Conservation (phyloP, 202 grass and related monocot species). For the Elaeis oleifera region DNA sequence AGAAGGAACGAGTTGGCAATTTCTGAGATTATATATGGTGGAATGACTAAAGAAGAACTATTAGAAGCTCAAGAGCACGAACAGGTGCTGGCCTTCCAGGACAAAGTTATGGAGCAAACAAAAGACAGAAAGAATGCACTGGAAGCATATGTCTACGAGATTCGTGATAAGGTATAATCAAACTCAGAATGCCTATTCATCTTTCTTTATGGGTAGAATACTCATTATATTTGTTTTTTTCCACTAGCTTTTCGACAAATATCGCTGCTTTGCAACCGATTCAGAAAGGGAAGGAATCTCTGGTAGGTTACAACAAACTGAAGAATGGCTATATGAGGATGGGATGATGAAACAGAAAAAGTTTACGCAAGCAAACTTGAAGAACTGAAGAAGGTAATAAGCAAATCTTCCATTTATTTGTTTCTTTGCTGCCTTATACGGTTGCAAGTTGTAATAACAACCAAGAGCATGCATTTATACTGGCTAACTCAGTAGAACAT, state of each 20-base stretch:
- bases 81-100: constrained; percentile 57
- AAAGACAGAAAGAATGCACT: constrained; percentile 93
- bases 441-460: no score
- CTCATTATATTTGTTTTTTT: constrained; percentile 19
- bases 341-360: constrained; percentile 93
- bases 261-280: constrained; percentile 84
- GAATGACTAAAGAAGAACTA: constrained; percentile 56
- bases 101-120: constrained; percentile 73
- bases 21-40: constrained; percentile 49
- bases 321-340: constrained; percentile 99
- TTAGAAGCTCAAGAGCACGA: constrained; percentile 73
- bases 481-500: no score
- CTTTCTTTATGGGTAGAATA: constrained; percentile 1
- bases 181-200: not conserved
- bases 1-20: constrained; percentile 50
- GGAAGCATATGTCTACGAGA: constrained; percentile 88
- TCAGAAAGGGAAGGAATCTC: constrained; percentile 85
- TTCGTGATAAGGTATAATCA: constrained; percentile 69
- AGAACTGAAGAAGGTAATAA: constrained; percentile 77
- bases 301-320: constrained; percentile 70
- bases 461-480: no score
- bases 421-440: no score
- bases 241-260: constrained; percentile 78
- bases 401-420: not conserved
- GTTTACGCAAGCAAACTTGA: constrained; percentile 83